These are phyloP conservation scores for Trametes gibbosa DNA, from an alignment of 768 basidiomycete species.

Conservation along the genomic window DNA sequence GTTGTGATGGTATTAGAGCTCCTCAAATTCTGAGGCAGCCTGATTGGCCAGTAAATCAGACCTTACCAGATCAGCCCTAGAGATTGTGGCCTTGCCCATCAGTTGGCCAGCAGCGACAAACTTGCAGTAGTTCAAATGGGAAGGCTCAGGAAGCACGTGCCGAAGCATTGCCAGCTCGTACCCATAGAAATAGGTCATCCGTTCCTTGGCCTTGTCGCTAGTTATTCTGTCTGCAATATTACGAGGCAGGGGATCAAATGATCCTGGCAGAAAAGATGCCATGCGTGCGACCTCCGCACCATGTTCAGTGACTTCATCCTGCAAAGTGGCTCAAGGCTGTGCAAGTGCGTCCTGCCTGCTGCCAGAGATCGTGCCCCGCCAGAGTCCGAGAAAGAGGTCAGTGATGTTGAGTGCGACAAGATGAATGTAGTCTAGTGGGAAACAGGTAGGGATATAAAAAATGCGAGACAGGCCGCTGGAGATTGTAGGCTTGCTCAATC, in stretches of 20 bases:
- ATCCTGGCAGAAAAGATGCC: conserved; percentile 36
- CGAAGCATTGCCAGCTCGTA: conserved; percentile 27
- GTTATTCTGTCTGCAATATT: conserved; percentile 40
- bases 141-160: conserved; percentile 20
- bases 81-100: conserved; percentile 19
- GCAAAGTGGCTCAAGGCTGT: conserved; percentile 33
- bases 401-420: conserved; percentile 35
- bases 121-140: conserved; percentile 29
- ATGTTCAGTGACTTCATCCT: background rate
- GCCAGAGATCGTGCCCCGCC: conserved; percentile 29
- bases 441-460: conserved; percentile 9
- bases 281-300: conserved; percentile 28
- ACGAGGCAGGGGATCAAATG: conserved; percentile 40
- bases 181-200: conserved; percentile 23
- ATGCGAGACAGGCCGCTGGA: conserved; percentile 28
- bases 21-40: conserved; percentile 35
- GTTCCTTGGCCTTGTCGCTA: conserved; percentile 32
- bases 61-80: conserved; percentile 12
- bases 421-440: conserved; percentile 42
- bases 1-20: conserved; percentile 31
- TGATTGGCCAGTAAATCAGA: conserved; percentile 27
- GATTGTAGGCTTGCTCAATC: conserved; percentile 36
- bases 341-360: conserved; percentile 20
- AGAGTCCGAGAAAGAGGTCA: conserved; percentile 34
- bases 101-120: conserved; percentile 23